Evolutionary conservation across 108 stramenopile genomes (phyloP).

Genomic region (Pseudonitzschia multiseries): DNA sequence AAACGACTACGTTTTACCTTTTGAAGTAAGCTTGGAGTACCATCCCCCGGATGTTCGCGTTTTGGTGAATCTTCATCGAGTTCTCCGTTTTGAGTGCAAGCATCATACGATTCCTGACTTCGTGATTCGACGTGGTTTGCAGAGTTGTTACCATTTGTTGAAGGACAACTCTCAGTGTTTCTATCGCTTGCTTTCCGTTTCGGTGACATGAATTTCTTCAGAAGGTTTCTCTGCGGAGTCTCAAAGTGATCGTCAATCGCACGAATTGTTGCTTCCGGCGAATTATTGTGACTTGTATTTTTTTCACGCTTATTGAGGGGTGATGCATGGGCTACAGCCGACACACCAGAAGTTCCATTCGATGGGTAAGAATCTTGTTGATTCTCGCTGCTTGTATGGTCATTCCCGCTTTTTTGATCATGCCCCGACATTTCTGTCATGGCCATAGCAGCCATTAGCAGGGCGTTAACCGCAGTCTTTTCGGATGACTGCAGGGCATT

Average conservation of each 20-base stretch:
- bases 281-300: neutral
- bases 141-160: neutral
- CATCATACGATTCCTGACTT: neutral
- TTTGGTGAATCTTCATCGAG: constrained; percentile 23
- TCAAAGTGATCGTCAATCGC: constrained; percentile 22
- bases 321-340: neutral
- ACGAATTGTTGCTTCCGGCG: constrained; percentile 10
- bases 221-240: constrained; percentile 34
- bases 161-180: neutral
- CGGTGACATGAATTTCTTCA: constrained; percentile 33
- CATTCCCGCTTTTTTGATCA: neutral
- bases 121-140: neutral
- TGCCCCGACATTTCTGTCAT: constrained; percentile 53
- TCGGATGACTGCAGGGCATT: constrained; percentile 22
- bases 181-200: constrained; percentile 38
- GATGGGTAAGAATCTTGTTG: neutral
- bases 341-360: neutral
- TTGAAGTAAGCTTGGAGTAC: constrained; percentile 27
- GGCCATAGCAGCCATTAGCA: constrained; percentile 58
- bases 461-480: constrained; percentile 36
- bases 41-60: constrained; percentile 18
- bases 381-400: neutral
- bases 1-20: constrained; percentile 34
- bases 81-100: neutral
- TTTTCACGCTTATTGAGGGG: constrained; percentile 3